phyloP scores from a whole-genome alignment of 2,329 filamentous ascomycete species.

The Exophiala dermatitidis region DNA sequence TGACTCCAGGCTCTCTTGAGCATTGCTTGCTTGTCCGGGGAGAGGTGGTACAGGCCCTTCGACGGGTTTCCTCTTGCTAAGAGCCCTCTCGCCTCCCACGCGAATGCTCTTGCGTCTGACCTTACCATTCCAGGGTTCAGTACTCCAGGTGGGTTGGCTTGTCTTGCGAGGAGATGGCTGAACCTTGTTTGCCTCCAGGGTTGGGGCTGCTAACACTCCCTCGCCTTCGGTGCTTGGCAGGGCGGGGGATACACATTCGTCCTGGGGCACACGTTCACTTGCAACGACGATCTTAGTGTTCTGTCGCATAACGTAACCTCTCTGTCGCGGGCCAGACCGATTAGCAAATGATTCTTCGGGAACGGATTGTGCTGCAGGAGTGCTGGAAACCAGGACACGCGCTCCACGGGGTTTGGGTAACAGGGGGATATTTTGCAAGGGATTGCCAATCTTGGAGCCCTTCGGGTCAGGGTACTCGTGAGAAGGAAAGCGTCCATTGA shows the following conservation, averaged over 20 bases:
- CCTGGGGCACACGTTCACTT: slow-evolving; percentile 62
- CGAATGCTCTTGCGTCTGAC: slow-evolving; percentile 59
- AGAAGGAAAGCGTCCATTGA: slow-evolving; percentile 27
- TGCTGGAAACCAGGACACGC: slow-evolving; percentile 3
- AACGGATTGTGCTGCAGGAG: slow-evolving; percentile 6
- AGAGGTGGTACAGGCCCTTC: slow-evolving; percentile 69
- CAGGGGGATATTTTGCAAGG: slow-evolving; percentile 18
- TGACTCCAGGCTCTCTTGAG: slow-evolving; percentile 53
- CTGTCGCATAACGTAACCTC: slow-evolving; percentile 96
- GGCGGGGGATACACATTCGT: slow-evolving; percentile 35
- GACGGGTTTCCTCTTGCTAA: slow-evolving; percentile 53
- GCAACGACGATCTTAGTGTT: slow-evolving; percentile 96
- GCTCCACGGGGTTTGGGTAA: slow-evolving; percentile 21
- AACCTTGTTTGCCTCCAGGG: slow-evolving; percentile 28
- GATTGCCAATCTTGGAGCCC: slow-evolving; percentile 14
- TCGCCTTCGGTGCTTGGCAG: slow-evolving; percentile 36
- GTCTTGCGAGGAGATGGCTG: slow-evolving; percentile 61
- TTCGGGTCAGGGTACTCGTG: slow-evolving; percentile 19
- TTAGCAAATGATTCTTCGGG: slow-evolving; percentile 51
- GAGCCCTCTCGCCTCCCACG: slow-evolving; percentile 45
- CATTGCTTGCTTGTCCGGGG: slow-evolving; percentile 80
- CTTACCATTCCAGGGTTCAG: slow-evolving; percentile 92
- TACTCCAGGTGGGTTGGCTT: slow-evolving; percentile 87
- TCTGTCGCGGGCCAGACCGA: slow-evolving; percentile 61
- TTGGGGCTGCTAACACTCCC: slow-evolving; percentile 28